phyloP scores from a whole-genome alignment of 768 basidiomycete genomes.

The Clathrus columnatus region DNA sequence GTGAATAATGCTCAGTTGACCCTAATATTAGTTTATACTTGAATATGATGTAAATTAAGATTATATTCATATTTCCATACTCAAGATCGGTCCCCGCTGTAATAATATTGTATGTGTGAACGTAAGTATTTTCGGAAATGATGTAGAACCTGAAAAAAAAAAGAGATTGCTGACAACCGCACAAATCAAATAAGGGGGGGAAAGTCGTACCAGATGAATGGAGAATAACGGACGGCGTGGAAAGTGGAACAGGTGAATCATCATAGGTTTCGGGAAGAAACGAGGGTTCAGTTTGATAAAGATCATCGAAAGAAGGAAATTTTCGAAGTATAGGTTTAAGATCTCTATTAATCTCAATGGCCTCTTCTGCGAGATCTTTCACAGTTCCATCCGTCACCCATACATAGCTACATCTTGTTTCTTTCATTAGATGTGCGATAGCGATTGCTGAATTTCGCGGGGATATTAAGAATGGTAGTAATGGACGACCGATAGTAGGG shows the following conservation, averaged over 20 bases:
- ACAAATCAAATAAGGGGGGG: too few species aligned
- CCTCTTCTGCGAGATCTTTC: slow-evolving; percentile 16
- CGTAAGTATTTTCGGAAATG: slow-evolving; percentile 22
- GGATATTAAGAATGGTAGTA: neutral
- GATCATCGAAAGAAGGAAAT: slow-evolving; percentile 15
- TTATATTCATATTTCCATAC: slow-evolving; percentile 12
- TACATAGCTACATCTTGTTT: slow-evolving; percentile 18
- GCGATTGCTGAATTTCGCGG: neutral
- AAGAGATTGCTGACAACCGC: neutral
- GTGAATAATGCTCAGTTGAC: slow-evolving; percentile 13
- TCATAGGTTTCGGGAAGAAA: slow-evolving; percentile 12
- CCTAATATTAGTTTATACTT: neutral
- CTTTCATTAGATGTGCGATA: slow-evolving; percentile 20
- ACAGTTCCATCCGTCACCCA: slow-evolving; percentile 11
- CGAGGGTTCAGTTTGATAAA: slow-evolving; percentile 10
- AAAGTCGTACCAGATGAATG: slow-evolving; percentile 19
- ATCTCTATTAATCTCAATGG: slow-evolving; percentile 2
- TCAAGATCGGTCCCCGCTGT: slow-evolving; percentile 11
- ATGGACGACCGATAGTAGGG: neutral
- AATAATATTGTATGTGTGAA: slow-evolving; percentile 13
- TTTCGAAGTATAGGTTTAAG: slow-evolving; percentile 8
- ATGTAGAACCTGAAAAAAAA: slow-evolving; percentile 20
- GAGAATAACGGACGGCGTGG: neutral
- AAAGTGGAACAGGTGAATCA: neutral
- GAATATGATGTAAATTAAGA: neutral